Evolutionary conservation across 495 filamentous ascomycete genomes (phyloP).

Genomic region (Friedmanniomyces simplex): DNA sequence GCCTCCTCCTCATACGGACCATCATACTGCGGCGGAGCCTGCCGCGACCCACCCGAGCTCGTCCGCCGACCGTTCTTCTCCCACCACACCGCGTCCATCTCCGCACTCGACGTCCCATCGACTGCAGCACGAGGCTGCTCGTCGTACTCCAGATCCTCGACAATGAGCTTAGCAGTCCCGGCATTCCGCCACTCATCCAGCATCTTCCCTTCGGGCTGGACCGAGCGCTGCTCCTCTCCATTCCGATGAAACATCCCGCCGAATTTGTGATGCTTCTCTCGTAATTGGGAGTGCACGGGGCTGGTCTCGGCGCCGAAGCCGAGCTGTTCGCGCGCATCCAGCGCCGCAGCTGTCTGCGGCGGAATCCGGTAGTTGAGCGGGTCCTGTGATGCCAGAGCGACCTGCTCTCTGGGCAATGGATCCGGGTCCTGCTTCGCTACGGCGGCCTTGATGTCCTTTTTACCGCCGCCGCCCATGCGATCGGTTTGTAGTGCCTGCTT

Average conservation of each 20-base stretch:
- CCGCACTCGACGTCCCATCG: neutral
- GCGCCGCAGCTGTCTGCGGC: constrained; percentile 23
- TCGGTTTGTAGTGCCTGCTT: constrained; percentile 24
- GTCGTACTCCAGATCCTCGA: constrained; percentile 27
- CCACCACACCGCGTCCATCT: constrained; percentile 27
- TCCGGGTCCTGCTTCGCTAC: constrained; percentile 14
- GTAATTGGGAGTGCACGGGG: neutral
- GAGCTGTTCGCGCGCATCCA: constrained; percentile 21
- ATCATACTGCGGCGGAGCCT: constrained; percentile 21
- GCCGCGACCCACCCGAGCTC: neutral
- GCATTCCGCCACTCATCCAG: constrained; percentile 32
- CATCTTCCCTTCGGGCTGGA: constrained; percentile 17
- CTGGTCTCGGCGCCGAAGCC: constrained; percentile 20
- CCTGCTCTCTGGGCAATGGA: constrained; percentile 14
- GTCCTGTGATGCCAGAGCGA: constrained; percentile 8
- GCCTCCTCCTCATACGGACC: constrained; percentile 26
- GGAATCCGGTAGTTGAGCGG: constrained; percentile 18
- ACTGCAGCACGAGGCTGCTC: neutral
- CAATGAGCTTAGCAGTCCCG: constrained; percentile 16
- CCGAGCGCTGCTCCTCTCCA: constrained; percentile 20
- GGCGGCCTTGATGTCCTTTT: constrained; percentile 1
- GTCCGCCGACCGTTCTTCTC: constrained; percentile 18
- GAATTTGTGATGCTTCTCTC: constrained; percentile 17
- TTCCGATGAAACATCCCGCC: constrained; percentile 24
- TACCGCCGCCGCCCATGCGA: constrained; percentile 16